Evolutionary conservation across 495 filamentous ascomycete species (phyloP).

Genomic region (Aspergillus hancockii): DNA sequence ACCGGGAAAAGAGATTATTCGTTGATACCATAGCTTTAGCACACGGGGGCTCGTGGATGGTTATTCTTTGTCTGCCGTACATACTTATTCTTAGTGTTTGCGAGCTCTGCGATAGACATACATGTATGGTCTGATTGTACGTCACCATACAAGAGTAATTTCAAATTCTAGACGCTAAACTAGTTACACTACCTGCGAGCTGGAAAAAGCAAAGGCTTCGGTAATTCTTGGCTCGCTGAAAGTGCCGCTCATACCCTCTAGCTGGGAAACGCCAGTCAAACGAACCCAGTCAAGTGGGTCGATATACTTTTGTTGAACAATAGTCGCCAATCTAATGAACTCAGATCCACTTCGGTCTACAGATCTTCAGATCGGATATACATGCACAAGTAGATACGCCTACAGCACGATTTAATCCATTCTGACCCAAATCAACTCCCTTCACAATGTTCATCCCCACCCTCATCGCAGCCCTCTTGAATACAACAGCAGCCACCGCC

Average conservation of each 20-base stretch:
- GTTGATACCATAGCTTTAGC: constrained; percentile 20
- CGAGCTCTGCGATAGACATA: not conserved
- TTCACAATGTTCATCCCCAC: constrained; percentile 17
- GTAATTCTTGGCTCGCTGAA: too few relatives aligned
- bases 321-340: not conserved
- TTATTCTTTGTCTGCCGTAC: not conserved
- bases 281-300: not conserved
- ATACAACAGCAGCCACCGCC: constrained; percentile 20
- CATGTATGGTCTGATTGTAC: too few relatives aligned
- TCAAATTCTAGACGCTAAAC: too few relatives aligned
- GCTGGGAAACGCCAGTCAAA: not conserved
- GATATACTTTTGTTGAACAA: not conserved
- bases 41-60: not conserved
- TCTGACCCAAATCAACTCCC: not conserved
- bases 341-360: not conserved
- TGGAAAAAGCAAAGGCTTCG: too few relatives aligned
- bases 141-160: too few relatives aligned
- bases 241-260: not conserved
- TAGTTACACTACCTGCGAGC: too few relatives aligned
- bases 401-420: not conserved
- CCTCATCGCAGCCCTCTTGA: constrained; percentile 22
- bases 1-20: constrained; percentile 56
- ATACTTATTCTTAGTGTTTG: too few relatives aligned
- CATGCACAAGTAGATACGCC: not conserved
- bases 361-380: not conserved